Conservation (phyloP, 192 early-diverging fungal genomes). For the Chytriomyces confervae region DNA sequence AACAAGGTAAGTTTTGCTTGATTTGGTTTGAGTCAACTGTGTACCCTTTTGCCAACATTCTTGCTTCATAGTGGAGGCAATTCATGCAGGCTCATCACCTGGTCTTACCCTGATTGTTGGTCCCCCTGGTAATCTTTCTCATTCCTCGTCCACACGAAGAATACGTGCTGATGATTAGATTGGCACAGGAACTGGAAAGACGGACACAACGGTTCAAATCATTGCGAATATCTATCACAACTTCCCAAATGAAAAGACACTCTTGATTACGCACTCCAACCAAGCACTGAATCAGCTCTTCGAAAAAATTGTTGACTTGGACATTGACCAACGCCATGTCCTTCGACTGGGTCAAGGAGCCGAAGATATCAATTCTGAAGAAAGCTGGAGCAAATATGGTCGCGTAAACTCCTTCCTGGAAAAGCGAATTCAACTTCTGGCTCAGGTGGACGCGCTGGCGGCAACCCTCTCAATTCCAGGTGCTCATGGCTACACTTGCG, state of each 20-base stretch:
- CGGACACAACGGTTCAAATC: slow-evolving; percentile 96
- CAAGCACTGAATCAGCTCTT: slow-evolving; percentile 99
- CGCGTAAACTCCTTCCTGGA: slow-evolving; percentile 92
- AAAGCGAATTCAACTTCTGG: slow-evolving; percentile 74
- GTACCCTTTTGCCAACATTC: not conserved
- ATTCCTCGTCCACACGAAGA: not conserved
- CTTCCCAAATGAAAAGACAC: slow-evolving; percentile 83
- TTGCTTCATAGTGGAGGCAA: slow-evolving; percentile 68
- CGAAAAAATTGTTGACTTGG: slow-evolving; percentile 88
- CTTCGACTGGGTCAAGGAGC: slow-evolving; percentile 94
- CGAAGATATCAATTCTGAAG: slow-evolving; percentile 81
- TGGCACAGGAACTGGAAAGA: slow-evolving; percentile 84
- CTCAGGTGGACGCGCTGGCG: slow-evolving; percentile 79
- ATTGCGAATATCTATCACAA: slow-evolving; percentile 95
- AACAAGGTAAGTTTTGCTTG: slow-evolving; percentile 63
- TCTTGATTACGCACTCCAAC: slow-evolving; percentile 95
- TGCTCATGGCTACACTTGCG: slow-evolving; percentile 90
- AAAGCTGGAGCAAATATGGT: slow-evolving; percentile 88
- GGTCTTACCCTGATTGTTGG: slow-evolving; percentile 95
- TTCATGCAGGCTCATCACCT: slow-evolving; percentile 80
- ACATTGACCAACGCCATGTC: slow-evolving; percentile 93
- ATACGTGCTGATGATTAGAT: not conserved
- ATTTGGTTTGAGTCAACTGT: slow-evolving; percentile 8
- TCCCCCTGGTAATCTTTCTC: slow-evolving; percentile 71
- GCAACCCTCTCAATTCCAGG: slow-evolving; percentile 76